Conservation (phyloP, 257 asterid genomes). For the Lycium barbarum region DNA sequence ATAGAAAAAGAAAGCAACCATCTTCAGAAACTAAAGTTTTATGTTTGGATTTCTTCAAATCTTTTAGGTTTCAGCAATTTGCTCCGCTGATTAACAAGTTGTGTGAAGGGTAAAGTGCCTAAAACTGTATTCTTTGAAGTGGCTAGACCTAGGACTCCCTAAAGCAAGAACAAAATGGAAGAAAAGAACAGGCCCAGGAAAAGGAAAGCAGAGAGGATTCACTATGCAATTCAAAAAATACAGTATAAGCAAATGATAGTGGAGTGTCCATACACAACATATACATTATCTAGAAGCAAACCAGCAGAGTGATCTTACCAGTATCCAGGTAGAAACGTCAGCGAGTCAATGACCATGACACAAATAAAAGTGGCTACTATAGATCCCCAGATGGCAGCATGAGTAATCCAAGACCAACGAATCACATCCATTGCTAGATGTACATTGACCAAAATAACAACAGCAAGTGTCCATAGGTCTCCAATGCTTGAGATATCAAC, state of each 20-base stretch:
- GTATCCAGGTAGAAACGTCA: constrained; percentile 80
- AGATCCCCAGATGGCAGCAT: constrained; percentile 91
- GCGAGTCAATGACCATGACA: constrained; percentile 68
- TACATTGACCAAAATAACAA: constrained; percentile 78
- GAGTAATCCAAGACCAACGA: constrained; percentile 90
- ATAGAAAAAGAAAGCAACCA: neutral
- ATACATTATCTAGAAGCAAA: neutral
- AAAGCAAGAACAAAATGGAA: neutral
- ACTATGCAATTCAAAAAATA: neutral
- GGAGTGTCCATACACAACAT: neutral
- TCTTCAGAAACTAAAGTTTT: neutral
- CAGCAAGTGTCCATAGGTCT: constrained; percentile 91
- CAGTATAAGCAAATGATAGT: neutral
- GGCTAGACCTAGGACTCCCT: neutral
- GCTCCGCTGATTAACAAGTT: neutral
- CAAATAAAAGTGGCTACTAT: constrained; percentile 80
- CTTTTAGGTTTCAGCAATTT: neutral
- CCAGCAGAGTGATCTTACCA: constrained; percentile 57
- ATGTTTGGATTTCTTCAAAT: neutral
- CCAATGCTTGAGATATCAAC: constrained; percentile 85
- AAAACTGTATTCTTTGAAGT: neutral
- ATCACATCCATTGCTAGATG: constrained; percentile 94
- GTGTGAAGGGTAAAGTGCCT: neutral
- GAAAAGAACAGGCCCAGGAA: neutral
- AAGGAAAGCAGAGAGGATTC: neutral